Evolutionary conservation across 2,329 filamentous ascomycete species (phyloP), one percentile per base, ranked within the genome.

Genomic region (Calonectria pteridis): DNA sequence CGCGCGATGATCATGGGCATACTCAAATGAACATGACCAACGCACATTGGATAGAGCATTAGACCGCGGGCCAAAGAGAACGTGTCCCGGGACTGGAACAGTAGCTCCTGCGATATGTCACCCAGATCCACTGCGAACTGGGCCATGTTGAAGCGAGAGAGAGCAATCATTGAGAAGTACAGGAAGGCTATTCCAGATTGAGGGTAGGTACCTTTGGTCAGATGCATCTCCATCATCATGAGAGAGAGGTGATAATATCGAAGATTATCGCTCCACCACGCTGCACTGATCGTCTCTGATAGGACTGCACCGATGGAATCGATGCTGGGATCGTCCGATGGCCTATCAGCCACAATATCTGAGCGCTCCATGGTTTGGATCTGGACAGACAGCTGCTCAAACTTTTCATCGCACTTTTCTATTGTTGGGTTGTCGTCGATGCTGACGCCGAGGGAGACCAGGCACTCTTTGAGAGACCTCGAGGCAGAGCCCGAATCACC

Each of bases 331-430:
- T 93, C 89, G 16, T 85, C 86, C 0, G 84, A 82, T 23, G 84
- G 82, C 18, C 83, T 79, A n/a, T 85, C 84, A 49, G 84, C 85
- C 58, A 90, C 76, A 2, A 92, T 80, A 6, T 86, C 82, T 7
- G 84, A 78, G 33, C 85, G 85, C 53, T 91, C 92, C 83, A 89
- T 89, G 51, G 86, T 88, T 80, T 90, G 89, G 16, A 95, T 88
- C 79, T 89, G 88, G 3, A 88, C 83, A n/a, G 90, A 88, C 23
- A 93, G 85, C 67, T 88, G 87, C 77, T 92, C 88, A 78, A 97
- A 98, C 68, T 93, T 91, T 23, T 86, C 85, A 81, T 98, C 96
- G 79, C 95, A 97, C 77, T 93, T 91, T 77, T 96, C 92, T 82
- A 92, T 95, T 0, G 90, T 93, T 2, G 93, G 93, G 3, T 91